Evolutionary conservation across 2,329 filamentous ascomycete species (phyloP).

Genomic region (Sarocladium brachiariae): DNA sequence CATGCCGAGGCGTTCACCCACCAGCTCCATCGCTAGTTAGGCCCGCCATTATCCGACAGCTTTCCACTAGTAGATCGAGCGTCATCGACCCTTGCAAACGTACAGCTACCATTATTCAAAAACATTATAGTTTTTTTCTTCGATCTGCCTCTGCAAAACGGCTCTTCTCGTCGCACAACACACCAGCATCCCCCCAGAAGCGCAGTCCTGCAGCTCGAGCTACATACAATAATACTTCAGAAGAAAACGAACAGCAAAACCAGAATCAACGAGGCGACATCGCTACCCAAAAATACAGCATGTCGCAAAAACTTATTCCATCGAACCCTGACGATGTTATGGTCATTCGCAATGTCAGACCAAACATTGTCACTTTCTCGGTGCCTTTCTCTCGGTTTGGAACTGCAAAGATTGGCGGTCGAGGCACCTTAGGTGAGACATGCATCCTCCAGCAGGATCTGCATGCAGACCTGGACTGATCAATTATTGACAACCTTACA

Average conservation of each 20-base stretch:
- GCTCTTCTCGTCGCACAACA: background rate
- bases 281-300: constrained; percentile 24
- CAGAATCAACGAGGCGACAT: background rate
- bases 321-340: constrained; percentile 72
- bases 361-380: constrained; percentile 70
- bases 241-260: background rate
- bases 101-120: background rate
- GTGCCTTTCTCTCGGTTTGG: constrained; percentile 82
- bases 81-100: background rate
- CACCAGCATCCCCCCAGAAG: background rate
- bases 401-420: constrained; percentile 72
- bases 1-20: constrained; percentile 1
- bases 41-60: background rate
- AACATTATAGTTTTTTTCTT: background rate
- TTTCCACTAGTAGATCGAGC: background rate
- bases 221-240: background rate
- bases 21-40: constrained; percentile 2
- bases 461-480: background rate
- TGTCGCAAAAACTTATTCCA: constrained; percentile 61
- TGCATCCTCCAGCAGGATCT: background rate
- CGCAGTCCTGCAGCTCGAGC: background rate
- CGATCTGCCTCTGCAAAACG: background rate
- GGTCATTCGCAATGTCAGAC: constrained; percentile 81
- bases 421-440: constrained; percentile 70
- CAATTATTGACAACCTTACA: constrained; percentile 24